Evolutionary conservation across 306 rosid species (phyloP).

Genomic region (Vachellia collinsii): DNA sequence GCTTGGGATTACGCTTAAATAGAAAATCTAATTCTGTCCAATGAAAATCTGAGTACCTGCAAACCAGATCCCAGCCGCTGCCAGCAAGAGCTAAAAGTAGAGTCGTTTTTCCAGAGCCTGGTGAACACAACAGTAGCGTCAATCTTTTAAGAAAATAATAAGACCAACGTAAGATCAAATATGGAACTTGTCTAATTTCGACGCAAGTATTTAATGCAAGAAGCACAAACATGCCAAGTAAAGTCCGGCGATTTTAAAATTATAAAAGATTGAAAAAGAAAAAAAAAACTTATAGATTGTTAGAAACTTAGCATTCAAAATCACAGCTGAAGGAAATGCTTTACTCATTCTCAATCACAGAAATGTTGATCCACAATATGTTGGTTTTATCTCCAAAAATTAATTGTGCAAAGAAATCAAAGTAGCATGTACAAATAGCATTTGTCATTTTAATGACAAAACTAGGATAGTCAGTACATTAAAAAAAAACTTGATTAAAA

Average conservation of each 20-base stretch:
- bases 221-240: neutral
- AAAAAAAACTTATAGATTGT: neutral
- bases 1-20: neutral
- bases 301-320: neutral
- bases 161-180: neutral
- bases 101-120: slow-evolving; percentile 96
- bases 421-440: neutral
- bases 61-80: slow-evolving; percentile 80
- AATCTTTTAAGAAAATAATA: slow-evolving; percentile 53
- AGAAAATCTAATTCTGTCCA: neutral
- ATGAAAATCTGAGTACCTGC: slow-evolving; percentile 61
- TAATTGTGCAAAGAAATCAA: neutral
- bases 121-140: slow-evolving; percentile 91
- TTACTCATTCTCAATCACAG: neutral
- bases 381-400: slow-evolving; percentile 10
- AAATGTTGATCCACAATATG: neutral
- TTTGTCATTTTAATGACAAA: neutral
- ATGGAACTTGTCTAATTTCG: neutral
- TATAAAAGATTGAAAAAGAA: neutral
- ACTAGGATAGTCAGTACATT: neutral
- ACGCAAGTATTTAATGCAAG: neutral
- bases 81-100: slow-evolving; percentile 94
- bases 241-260: neutral
- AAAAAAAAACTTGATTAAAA: neutral
- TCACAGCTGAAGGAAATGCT: neutral